Base-by-base conservation (phyloP, 163 green algal genomes). In the Prototheca stagnorum region DNA sequence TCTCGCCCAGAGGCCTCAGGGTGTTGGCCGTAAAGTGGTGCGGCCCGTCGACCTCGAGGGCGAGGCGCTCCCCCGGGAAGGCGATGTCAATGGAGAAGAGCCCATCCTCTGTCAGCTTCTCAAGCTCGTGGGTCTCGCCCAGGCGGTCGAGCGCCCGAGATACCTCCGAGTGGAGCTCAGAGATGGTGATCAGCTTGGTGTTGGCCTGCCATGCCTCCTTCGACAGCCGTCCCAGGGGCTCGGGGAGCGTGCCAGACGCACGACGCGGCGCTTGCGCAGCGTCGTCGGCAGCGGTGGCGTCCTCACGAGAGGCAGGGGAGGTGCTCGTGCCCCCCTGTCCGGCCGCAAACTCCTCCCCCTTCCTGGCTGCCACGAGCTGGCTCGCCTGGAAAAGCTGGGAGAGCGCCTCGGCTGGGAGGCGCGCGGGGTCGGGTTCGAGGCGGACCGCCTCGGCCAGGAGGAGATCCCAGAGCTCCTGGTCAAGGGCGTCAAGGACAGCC, bases 21-120 rank as follows among this genome's bases (percentile, higher is more conserved):
- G 55, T 68, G 56, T 77, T 79, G 31, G 42, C 34, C 2, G 64
- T 73, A 56, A 75, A 79, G 57, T 79, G 70, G 46, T 67, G 59
- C 0, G 70, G 70, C 1, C 70, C 66, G 45, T 80, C 66, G 33
- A 70, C 67, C 39, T 79, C 66, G 7, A 77, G 55, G 1, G 51
- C 67, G 20, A 80, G 61, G 9, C 43, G 39, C 39, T 73, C 66
- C 11, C 49, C 46, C 31, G 65, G 41, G 25, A 70, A 35, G 9
- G 54, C 49, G 40, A 70, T 61, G 28, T 70, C 61, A 14, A 70
- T 47, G 31, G 70, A 80, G 49, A 80, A 74, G 16, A 72, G 56
- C 4, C 43, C 25, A 44, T 77, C 70, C 15, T 60, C 49, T 2
- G 67, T 73, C 15, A 72, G 39, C 26, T 75, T 48, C 51, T 80